A percentile compares a stretch with the other conserved stretches of the same genome.
These are phyloP conservation scores for Aspergillus sp. DNA, from an alignment of 2,329 filamentous ascomycete species.

Conservation along the genomic window DNA sequence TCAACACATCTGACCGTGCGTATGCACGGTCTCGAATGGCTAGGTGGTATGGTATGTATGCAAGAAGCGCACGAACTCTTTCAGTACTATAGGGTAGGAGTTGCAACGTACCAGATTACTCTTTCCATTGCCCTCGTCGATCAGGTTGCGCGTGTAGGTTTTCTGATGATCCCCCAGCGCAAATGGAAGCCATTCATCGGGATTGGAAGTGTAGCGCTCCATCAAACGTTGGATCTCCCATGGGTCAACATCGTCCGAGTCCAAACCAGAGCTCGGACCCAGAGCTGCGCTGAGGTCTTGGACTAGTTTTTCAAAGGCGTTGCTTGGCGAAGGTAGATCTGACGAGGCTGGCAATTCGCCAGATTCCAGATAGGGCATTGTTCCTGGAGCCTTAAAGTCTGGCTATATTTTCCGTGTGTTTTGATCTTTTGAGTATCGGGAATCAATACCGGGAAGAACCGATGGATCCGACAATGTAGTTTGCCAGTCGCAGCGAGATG, in stretches of 20 bases:
- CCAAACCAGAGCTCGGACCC: conserved; percentile 77
- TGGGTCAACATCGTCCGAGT: conserved; percentile 78
- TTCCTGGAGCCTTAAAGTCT: not conserved
- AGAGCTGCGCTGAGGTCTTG: conserved; percentile 70
- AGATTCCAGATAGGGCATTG: conserved; percentile 36
- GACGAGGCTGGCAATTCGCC: conserved; percentile 8
- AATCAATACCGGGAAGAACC: too few species aligned
- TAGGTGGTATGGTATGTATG: not conserved
- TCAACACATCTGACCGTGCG: not conserved
- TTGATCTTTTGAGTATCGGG: not conserved
- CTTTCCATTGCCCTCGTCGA: conserved; percentile 84
- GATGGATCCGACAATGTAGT: too few species aligned
- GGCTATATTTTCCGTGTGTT: not conserved
- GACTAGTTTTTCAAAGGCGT: conserved; percentile 68
- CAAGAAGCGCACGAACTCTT: not conserved
- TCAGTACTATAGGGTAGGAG: too few species aligned
- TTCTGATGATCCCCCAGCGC: conserved; percentile 69
- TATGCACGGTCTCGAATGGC: not conserved
- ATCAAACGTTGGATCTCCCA: conserved; percentile 70
- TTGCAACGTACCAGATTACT: conserved; percentile 66
- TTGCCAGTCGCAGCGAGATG: too few species aligned
- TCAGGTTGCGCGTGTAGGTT: conserved; percentile 82
- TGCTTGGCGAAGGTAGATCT: conserved; percentile 8
- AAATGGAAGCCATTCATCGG: conserved; percentile 71
- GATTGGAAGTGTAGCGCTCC: conserved; percentile 68